Conservation (phyloP, 148 eudicot species). For the Dianthus caryophyllus region DNA sequence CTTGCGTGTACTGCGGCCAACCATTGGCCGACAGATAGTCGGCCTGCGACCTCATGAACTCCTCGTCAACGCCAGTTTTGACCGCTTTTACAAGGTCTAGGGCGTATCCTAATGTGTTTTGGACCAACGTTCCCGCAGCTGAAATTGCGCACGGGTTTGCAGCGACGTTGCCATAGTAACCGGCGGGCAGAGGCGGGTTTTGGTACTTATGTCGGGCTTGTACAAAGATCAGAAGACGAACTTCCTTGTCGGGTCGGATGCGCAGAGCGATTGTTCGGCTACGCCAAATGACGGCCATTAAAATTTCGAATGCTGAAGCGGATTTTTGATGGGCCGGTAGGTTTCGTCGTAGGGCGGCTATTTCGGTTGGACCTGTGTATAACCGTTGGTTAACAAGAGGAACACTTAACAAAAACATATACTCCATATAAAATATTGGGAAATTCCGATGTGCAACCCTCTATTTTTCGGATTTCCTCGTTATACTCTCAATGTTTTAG, state of each 20-base stretch:
- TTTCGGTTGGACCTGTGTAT: constrained; percentile 15
- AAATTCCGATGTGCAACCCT: too few species aligned
- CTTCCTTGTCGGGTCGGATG: background rate
- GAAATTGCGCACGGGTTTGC: background rate
- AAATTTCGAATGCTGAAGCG: background rate
- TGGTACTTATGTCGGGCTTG: background rate
- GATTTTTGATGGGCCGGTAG: background rate
- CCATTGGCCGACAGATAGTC: background rate
- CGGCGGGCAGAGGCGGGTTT: background rate
- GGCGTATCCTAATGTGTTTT: background rate
- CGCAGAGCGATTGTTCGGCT: background rate
- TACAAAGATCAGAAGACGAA: background rate
- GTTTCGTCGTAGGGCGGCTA: background rate
- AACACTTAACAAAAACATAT: too few species aligned
- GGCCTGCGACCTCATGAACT: background rate
- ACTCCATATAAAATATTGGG: too few species aligned
- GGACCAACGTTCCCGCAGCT: background rate
- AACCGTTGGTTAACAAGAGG: too few species aligned
- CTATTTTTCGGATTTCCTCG: too few species aligned
- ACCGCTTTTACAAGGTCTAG: background rate
- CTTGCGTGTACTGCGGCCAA: background rate
- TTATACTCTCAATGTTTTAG: too few species aligned
- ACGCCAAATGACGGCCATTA: background rate
- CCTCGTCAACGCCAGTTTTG: background rate
- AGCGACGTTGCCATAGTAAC: background rate